Evolutionary conservation across 1,139 yeast genomes (phyloP), one percentile per base, ranked within the genome.

Genomic region (Sugiyamaella japonica): DNA sequence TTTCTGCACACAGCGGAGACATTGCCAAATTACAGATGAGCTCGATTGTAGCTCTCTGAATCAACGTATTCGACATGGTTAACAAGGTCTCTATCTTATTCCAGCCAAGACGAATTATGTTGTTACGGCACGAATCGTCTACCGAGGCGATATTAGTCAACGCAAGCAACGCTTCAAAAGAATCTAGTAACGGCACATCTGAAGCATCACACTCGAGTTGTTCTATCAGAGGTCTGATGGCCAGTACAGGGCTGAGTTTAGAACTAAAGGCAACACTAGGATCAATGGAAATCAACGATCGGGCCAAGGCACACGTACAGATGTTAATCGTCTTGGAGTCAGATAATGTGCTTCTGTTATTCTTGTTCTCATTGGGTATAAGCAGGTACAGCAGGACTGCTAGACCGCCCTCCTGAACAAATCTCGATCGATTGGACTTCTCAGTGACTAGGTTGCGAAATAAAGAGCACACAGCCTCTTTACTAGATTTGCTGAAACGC

Each of bases 71-170:
- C 37, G 64, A 62, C 20, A 69, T 61, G 3, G 75, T 61, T 58
- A 77, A 61, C 36, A 74, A 59, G 37, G 63, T 64, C 57, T 75
- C 77, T 17, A 79, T 58, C 16, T 65, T 64, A 6, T 62, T 46
- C 79, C 80, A 78, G 43, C 73, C 75, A 7, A 64, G 60, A 7
- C 63, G 58, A 15, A 69, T 66, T 15, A 75, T 69, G 1, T 61
- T 64, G 32, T 67, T 69, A 13, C 76, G 68, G 43, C 76, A 70
- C 13, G 67, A 69, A 34, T 68, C 69, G 36, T 69, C 70, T 7
- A 69, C 61, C 2, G 81, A 73, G 2, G 82, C 81, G 20, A 79
- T 60, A 58, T 79, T 79, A 2, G 83, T 79, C 37, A 79, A 66
- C 0, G 82, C 82, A 38, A 78, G 62, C 37, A 79, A 66, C 0